phyloP scores from a whole-genome alignment of 2,329 filamentous ascomycete species.

The Fusarium succisae region DNA sequence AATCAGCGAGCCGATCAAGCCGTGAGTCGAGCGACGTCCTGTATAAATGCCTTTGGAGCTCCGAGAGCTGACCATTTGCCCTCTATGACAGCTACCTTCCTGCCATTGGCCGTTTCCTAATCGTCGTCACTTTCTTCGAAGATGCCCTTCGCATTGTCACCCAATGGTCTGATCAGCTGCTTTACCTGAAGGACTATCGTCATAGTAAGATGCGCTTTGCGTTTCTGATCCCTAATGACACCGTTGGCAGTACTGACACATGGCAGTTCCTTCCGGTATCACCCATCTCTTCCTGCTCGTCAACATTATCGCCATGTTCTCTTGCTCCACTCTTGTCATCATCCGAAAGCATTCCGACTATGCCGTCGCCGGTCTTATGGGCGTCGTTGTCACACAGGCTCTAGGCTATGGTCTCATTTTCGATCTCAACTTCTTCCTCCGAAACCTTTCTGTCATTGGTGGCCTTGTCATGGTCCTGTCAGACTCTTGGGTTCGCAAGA shows the following conservation, averaged over 20 bases:
- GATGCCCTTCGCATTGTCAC: slow-evolving; percentile 96
- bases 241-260: slow-evolving; percentile 28
- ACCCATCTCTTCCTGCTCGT: slow-evolving; percentile 92
- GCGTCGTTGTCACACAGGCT: slow-evolving; percentile 90
- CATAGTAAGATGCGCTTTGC: slow-evolving; percentile 74
- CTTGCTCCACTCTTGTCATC: slow-evolving; percentile 87
- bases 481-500: slow-evolving; percentile 98
- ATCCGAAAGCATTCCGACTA: slow-evolving; percentile 91
- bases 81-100: slow-evolving; percentile 78
- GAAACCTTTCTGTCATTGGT: slow-evolving; percentile 96
- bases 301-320: slow-evolving; percentile 89
- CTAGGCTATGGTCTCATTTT: slow-evolving; percentile 98
- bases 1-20: slow-evolving; percentile 89
- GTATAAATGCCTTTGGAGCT: slow-evolving; percentile 1
- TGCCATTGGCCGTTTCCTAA: slow-evolving; percentile 94
- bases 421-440: slow-evolving; percentile 99
- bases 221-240: background rate
- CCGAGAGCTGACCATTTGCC: slow-evolving; percentile 28
- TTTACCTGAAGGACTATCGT: slow-evolving; percentile 92
- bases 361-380: slow-evolving; percentile 89
- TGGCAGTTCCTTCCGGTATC: slow-evolving; percentile 81
- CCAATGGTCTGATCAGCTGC: slow-evolving; percentile 95
- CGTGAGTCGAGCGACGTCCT: slow-evolving; percentile 62
- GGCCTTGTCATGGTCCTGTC: slow-evolving; percentile 97
- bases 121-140: slow-evolving; percentile 98